phyloP scores from a whole-genome alignment of 352 stramenopile species.

The Globisporangium recalcitrans region DNA sequence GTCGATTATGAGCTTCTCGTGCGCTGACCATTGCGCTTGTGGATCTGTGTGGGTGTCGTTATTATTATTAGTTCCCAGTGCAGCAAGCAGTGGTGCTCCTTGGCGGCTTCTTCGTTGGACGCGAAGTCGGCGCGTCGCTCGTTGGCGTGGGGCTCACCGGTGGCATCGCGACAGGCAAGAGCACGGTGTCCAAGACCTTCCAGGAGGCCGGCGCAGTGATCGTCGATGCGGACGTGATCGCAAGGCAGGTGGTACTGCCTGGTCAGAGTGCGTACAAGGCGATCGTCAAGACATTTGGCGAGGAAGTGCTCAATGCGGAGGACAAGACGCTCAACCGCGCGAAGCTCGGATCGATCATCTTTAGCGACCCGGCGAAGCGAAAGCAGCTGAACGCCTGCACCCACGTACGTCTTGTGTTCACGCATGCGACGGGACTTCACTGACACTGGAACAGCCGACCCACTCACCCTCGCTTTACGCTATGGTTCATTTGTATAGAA shows the following conservation, averaged over 20 bases:
- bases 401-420: slow-evolving; percentile 28
- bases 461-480: not conserved
- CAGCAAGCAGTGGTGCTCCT: slow-evolving; percentile 23
- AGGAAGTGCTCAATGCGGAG: slow-evolving; percentile 63
- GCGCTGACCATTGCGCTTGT: not conserved
- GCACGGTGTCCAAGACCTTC: slow-evolving; percentile 66
- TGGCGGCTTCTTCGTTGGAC: slow-evolving; percentile 31
- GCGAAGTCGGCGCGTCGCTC: slow-evolving; percentile 45
- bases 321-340: slow-evolving; percentile 75
- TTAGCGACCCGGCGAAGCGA: slow-evolving; percentile 64
- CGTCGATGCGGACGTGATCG: slow-evolving; percentile 78
- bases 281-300: slow-evolving; percentile 71
- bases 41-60: not conserved
- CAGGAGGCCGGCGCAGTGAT: slow-evolving; percentile 56
- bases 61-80: slow-evolving; percentile 29
- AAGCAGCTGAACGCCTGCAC: slow-evolving; percentile 78
- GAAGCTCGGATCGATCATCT: slow-evolving; percentile 84
- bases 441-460: not conserved
- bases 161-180: slow-evolving; percentile 84
- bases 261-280: slow-evolving; percentile 64
- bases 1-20: too few species aligned
- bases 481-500: slow-evolving; percentile 25
- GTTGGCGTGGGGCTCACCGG: slow-evolving; percentile 78
- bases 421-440: not conserved
- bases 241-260: slow-evolving; percentile 73